These are phyloP conservation scores for Ramichloridium luteum DNA, from an alignment of 2,329 filamentous ascomycete species.

Conservation along the genomic window DNA sequence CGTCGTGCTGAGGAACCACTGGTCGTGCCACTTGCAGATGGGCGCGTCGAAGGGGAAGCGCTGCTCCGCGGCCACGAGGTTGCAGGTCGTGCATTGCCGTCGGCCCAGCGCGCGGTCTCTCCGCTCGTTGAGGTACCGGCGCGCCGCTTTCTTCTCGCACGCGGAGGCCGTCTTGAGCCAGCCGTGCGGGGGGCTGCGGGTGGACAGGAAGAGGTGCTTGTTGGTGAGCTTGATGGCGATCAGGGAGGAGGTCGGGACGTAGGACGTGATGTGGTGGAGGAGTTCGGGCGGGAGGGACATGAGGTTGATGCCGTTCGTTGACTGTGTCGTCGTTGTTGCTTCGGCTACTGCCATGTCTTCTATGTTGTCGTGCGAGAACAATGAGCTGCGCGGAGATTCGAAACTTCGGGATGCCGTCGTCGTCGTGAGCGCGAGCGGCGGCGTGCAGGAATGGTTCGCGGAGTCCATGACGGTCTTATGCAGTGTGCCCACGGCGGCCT, in stretches of 20 bases:
- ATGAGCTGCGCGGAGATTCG: no score
- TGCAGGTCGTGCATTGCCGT: conserved; percentile 17
- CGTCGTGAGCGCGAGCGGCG: no score
- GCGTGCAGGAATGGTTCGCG: no score
- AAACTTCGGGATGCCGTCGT: no score
- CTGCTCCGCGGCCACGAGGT: conserved; percentile 7
- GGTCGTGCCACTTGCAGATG: conserved; percentile 15
- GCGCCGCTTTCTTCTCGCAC: conserved; percentile 17
- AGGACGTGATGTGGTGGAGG: conserved; percentile 22
- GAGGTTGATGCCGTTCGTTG: no score
- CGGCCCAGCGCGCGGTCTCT: conserved; percentile 11
- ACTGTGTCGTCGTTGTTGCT: no score
- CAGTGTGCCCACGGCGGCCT: no score
- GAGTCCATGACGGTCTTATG: no score
- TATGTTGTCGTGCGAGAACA: no score
- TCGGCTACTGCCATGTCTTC: no score
- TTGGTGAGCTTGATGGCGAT: conserved; percentile 29
- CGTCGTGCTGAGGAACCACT: conserved; percentile 12
- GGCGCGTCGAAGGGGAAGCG: conserved; percentile 11
- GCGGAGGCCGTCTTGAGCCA: conserved; percentile 12
- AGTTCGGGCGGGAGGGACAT: conserved; percentile 26
- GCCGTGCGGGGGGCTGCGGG: conserved; percentile 8
- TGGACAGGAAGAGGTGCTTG: conserved; percentile 19
- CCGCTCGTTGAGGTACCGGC: conserved; percentile 15
- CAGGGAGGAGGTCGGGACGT: conserved; percentile 26